Base-by-base conservation (phyloP, 345 rosid species). In the Eucalyptus pauciflora region DNA sequence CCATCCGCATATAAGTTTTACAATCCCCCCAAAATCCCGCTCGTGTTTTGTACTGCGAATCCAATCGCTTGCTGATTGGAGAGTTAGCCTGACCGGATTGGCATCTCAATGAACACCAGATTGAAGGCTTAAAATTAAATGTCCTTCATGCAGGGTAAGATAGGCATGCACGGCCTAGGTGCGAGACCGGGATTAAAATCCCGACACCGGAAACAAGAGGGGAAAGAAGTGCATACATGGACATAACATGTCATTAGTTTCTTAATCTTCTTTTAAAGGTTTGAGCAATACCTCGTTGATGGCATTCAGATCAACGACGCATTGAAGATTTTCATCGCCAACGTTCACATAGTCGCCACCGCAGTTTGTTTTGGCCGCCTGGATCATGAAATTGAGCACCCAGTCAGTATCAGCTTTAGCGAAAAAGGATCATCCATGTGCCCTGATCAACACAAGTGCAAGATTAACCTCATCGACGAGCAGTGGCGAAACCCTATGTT, bases 331-430 rank as follows among this genome's bases (percentile, higher is more conserved):
- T 17, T 49, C 86, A 3, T n/a, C 50, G 43, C 67, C 87, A 5
- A 86, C 87, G 7, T 71, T 54, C 62, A 88, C 86, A 31, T 50
- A 88, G 46, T 90, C 87, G 4, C 88, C 88, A 31, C 79, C 46
- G 50, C 90, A 90, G 87, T 81, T 86, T 49, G 50, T 52, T 51
- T 69, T 86, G 69, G 90, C 90, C 15, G 90, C 83, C 90, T 89
- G 87, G 56, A 87, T 58, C 54, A 87, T 50, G 27, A 46, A 45
- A 49, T 87, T 13, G 45, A 15, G 14, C 41, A 33, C 48, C 52
- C 79, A 7, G 25, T 52, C 41, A 81, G 45, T 31, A 49, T 49
- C 51, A 27, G 6, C 60, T 46, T 45, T 62, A 87, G 60, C n/a
- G 48, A 69, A 76, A 31, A 88, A 3, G 11, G 64, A 29, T 29